phyloP scores from a whole-genome alignment of 2,329 filamentous ascomycete genomes.

The Aspergillus sp. region DNA sequence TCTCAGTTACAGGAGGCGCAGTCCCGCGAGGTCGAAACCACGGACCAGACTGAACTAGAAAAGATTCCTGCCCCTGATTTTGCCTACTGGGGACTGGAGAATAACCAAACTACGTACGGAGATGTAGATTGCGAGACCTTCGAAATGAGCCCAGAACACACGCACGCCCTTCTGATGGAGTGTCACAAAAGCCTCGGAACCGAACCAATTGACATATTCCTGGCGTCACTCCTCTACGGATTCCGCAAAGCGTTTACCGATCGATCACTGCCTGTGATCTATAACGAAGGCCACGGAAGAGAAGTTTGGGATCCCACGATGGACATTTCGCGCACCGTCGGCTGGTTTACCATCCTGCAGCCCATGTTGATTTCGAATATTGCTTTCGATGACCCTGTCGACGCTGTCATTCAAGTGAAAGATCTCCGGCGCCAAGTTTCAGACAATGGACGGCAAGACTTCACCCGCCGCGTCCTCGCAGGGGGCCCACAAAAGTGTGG shows the following conservation, averaged over 20 bases:
- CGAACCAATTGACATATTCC: conserved; percentile 38
- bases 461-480: conserved; percentile 32
- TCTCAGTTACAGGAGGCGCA: conserved; percentile 32
- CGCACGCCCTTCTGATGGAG: conserved; percentile 28
- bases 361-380: conserved; percentile 40
- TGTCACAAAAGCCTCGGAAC: conserved; percentile 35
- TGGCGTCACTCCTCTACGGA: conserved; percentile 42
- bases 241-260: conserved; percentile 46
- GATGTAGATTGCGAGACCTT: conserved; percentile 37
- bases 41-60: conserved; percentile 14
- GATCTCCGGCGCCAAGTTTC: conserved; percentile 37
- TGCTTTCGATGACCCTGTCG: conserved; percentile 26
- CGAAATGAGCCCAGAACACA: conserved; percentile 29
- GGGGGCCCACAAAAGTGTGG: conserved; percentile 30
- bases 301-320: conserved; percentile 47
- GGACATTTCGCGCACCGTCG: conserved; percentile 51
- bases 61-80: conserved; percentile 31
- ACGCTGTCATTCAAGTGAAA: conserved; percentile 38
- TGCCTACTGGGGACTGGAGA: conserved; percentile 36
- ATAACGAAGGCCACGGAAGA: conserved; percentile 51
- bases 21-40: conserved; percentile 14
- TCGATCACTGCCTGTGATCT: conserved; percentile 42
- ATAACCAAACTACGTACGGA: conserved; percentile 32
- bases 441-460: conserved; percentile 41
- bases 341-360: conserved; percentile 53